Conservation (phyloP, 2,329 filamentous ascomycete species). For the Ceratocystis diversiconidia region DNA sequence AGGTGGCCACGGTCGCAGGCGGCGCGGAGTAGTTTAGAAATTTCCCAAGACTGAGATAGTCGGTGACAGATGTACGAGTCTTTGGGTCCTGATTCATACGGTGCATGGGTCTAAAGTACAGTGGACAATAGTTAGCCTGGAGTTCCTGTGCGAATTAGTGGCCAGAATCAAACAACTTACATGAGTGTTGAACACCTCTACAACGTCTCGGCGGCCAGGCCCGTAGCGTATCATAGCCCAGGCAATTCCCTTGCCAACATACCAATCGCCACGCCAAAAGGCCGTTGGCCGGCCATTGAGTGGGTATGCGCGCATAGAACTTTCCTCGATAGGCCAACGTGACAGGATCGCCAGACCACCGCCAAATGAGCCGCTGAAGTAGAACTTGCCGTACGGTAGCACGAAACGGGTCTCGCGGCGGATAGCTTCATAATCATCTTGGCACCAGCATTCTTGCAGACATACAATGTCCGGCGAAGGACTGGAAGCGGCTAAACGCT, state of each 20-base stretch:
- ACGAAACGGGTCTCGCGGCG: conserved; percentile 56
- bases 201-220: conserved; percentile 45
- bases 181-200: conserved; percentile 90
- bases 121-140: too few species aligned
- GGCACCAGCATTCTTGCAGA: conserved; percentile 91
- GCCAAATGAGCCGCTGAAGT: conserved; percentile 77
- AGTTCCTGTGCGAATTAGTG: background rate
- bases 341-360: conserved; percentile 80
- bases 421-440: conserved; percentile 68
- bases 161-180: conserved; percentile 29
- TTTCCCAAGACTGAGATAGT: conserved; percentile 87
- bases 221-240: conserved; percentile 66
- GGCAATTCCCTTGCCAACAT: conserved; percentile 85
- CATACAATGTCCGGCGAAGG: conserved; percentile 72
- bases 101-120: conserved; percentile 50
- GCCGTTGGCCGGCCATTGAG: conserved; percentile 86
- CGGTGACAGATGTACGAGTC: conserved; percentile 86
- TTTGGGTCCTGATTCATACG: conserved; percentile 64
- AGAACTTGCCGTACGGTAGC: conserved; percentile 86
- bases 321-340: conserved; percentile 83
- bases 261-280: conserved; percentile 93
- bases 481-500: conserved; percentile 53
- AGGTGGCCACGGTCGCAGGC: conserved; percentile 70
- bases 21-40: conserved; percentile 72
- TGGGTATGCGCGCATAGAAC: conserved; percentile 73